Evolutionary conservation across 805 yeast species (phyloP), one percentile per base, ranked within the genome.

Genomic region (Hanseniaspora thailandica): DNA sequence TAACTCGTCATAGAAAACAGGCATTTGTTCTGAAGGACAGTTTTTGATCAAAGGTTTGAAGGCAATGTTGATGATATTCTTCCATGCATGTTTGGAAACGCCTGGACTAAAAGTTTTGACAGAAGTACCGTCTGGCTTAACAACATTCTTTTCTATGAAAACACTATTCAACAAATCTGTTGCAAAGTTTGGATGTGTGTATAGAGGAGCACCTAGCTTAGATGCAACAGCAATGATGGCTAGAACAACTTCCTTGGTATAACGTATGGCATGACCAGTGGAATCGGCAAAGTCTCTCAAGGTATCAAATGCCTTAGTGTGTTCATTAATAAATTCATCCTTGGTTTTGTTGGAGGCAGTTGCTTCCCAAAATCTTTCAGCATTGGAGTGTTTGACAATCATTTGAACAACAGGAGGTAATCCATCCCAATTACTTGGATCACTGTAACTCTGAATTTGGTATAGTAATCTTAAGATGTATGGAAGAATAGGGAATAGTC

Each of bases 351-450:
- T 84, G 1, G 96, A 86, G 22, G 95, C 94, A 17, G 98, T 98
- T 56, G 88, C 95, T 63, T 94, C 97, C 99, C 99, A 93, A 66
- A 93, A 93, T 61, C 97, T 74, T 69, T 93, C 99, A 64, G 82
- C 80, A 47, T 94, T 84, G 56, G 94, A 83, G 61, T 86, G 83
- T 58, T 78, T 77, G n/a, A 90, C 96, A 71, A 94, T 90, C 1
- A 90, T 75, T 65, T 86, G 96, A 1, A 93, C 97, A 54, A 87
- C 94, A 2, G 76, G 76, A 0, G 98, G 97, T 47, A 93, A 71
- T 38, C 79, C 85, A 13, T 72, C 72, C 97, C 98, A 90, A 66
- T 90, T 90, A 12, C 74, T 83, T 0, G 97, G 96, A 62, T 93
- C 86, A 65, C 88, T 96, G 62, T 89, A 93, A 0, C 96, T 87